Base-by-base conservation (phyloP, 768 basidiomycete species). In the Udeniomyces megalosporus region DNA sequence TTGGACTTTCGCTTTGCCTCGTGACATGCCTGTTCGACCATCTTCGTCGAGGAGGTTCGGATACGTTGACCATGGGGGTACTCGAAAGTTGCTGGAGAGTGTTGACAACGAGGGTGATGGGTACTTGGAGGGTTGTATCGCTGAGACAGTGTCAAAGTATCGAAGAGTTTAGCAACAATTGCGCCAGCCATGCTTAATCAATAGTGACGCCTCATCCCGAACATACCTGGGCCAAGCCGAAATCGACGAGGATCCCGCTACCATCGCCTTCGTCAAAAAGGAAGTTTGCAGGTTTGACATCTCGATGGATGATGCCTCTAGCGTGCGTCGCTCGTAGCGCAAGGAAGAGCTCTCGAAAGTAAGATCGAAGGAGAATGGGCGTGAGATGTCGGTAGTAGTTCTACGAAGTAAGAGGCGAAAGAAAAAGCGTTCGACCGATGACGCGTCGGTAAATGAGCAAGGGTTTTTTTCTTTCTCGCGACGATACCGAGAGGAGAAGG, bases 281-380 rank as follows among this genome's bases (percentile, higher is more conserved):
- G 72, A 97, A 97, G 73, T 97, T 97, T 64, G 92, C 93, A 24
- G 93, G 92, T 71, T 97, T 97, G 68, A 97, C 88, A 73, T 97
- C 93, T 49, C 93, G 87, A 72, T 97, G 93, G 56, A 97, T 87
- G 69, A 97, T 84, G 5, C 81, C 81, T 58, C 90, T 79, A 12
- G 81, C 76, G 71, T 97, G 92, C 28, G 90, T 84, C 69, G 93
- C 90, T 52, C 85, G 82, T 58, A 97, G 74, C 2, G 88, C 92
- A 47, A 87, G 84, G 72, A 97, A 83, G 74, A 99, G 81, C 71
- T 87, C 90, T 38, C 85, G 82, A 68, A 97, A 83, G 75, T 97
- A 99, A 48, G 81, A 76, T 70, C 85, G 88, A 53, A 96, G 82
- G 24, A 84, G 82, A 22, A 78, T 77, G 67, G 90, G 80, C 24